Evolutionary conservation across 108 stramenopile species (phyloP).

Genomic region (Stephanodiscus triporus): DNA sequence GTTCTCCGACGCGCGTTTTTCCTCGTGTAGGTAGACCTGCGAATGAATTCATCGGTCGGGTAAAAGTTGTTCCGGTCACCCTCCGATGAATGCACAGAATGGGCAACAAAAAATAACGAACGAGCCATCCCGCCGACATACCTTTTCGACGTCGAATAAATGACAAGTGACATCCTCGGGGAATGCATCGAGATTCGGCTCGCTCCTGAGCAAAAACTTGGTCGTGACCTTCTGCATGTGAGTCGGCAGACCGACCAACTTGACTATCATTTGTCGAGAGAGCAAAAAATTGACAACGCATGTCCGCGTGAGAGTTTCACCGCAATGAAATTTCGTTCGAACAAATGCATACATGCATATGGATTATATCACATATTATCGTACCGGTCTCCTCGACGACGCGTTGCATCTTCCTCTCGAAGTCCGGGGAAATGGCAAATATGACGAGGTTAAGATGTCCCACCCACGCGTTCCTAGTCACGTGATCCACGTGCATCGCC

Average conservation of each 20-base stretch:
- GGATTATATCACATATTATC: too few relatives aligned
- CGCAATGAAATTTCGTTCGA: too few relatives aligned
- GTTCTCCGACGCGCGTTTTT: conserved; percentile 35
- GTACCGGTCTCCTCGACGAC: conserved; percentile 60
- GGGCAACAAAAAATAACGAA: background rate
- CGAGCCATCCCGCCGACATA: conserved; percentile 6
- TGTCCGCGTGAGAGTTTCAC: too few relatives aligned
- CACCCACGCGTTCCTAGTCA: conserved; percentile 83
- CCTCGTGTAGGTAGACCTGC: conserved; percentile 47
- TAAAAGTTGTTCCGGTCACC: background rate
- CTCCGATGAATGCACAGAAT: background rate
- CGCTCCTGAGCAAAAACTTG: conserved; percentile 65
- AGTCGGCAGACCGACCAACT: conserved; percentile 77
- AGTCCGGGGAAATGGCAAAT: conserved; percentile 84
- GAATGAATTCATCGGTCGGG: background rate
- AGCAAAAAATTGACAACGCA: too few relatives aligned
- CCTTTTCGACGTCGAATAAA: conserved; percentile 82
- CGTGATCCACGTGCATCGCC: conserved; percentile 76
- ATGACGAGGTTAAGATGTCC: conserved; percentile 78
- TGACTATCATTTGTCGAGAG: conserved; percentile 7
- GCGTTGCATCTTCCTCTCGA: conserved; percentile 85
- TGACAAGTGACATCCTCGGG: conserved; percentile 68
- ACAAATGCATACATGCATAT: too few relatives aligned
- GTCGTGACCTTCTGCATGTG: conserved; percentile 65
- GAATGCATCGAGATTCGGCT: conserved; percentile 59